Conservation (phyloP, 192 early-diverging fungal species). For the Podila horticola region DNA sequence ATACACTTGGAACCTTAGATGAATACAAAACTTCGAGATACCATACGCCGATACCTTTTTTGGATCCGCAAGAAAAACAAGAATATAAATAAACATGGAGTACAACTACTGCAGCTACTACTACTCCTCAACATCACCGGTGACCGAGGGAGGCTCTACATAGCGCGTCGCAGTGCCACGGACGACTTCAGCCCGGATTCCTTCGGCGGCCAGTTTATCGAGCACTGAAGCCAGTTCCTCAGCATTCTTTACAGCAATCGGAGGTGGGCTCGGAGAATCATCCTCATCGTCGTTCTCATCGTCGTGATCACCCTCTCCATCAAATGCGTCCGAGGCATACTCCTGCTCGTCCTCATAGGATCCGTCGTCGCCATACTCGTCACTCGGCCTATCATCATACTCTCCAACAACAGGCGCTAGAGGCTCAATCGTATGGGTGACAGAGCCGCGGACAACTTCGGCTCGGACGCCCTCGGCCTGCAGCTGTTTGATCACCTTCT, state of each 20-base stretch:
- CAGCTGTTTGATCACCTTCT: background rate
- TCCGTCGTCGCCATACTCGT: background rate
- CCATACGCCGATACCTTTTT: no score
- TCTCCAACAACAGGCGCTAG: background rate
- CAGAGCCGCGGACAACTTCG: background rate
- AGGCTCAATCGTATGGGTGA: background rate
- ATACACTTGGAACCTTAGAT: background rate
- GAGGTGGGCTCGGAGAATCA: background rate
- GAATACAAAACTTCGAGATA: no score
- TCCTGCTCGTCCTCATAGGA: background rate
- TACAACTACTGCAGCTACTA: no score
- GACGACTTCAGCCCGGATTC: slow-evolving; percentile 13
- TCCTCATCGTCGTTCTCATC: background rate
- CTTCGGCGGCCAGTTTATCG: background rate
- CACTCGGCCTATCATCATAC: background rate
- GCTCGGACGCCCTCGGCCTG: background rate
- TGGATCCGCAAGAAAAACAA: background rate
- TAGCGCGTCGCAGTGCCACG: slow-evolving; percentile 1
- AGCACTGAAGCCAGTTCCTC: slow-evolving; percentile 11
- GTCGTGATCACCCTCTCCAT: background rate
- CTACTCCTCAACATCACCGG: background rate
- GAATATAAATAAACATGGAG: background rate
- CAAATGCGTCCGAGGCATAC: background rate
- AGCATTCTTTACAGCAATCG: slow-evolving; percentile 11
- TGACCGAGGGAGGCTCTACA: slow-evolving; percentile 4